Percentiles rank a stretch among this genome's conserved stretches.
Evolutionary conservation across 139 green algal genomes (phyloP).

Genomic region (Closterium sp.): DNA sequence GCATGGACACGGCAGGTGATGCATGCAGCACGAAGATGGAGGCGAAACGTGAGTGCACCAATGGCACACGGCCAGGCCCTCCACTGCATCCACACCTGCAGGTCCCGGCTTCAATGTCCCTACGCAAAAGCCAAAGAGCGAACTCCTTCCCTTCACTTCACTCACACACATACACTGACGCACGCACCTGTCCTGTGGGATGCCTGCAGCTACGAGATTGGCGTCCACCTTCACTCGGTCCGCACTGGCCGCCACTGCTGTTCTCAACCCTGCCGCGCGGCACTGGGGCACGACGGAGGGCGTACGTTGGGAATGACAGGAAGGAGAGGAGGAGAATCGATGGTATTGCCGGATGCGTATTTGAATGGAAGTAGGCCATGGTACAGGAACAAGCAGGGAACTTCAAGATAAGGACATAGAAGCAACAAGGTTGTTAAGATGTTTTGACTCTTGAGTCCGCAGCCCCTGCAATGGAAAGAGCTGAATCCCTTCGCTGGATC

Average conservation of each 20-base stretch:
- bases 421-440: not conserved
- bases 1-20: not conserved
- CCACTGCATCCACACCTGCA: too few species aligned
- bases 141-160: not conserved
- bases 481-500: not conserved
- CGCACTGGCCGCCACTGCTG: conserved; percentile 68
- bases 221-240: conserved; percentile 74
- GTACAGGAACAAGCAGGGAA: not conserved
- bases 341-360: too few species aligned
- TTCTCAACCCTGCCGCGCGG: conserved; percentile 60
- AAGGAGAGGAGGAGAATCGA: too few species aligned
- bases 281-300: conserved; percentile 41
- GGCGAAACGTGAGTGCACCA: too few species aligned
- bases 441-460: not conserved
- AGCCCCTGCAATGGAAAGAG: not conserved
- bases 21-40: too few species aligned
- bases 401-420: not conserved
- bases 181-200: conserved; percentile 46
- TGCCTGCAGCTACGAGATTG: conserved; percentile 64
- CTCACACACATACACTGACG: not conserved
- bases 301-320: too few species aligned
- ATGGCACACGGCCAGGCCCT: too few species aligned
- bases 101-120: not conserved
- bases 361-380: too few species aligned
- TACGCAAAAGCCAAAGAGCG: not conserved